Conservation (phyloP, 345 rosid genomes). For the Boechera retrofracta region DNA sequence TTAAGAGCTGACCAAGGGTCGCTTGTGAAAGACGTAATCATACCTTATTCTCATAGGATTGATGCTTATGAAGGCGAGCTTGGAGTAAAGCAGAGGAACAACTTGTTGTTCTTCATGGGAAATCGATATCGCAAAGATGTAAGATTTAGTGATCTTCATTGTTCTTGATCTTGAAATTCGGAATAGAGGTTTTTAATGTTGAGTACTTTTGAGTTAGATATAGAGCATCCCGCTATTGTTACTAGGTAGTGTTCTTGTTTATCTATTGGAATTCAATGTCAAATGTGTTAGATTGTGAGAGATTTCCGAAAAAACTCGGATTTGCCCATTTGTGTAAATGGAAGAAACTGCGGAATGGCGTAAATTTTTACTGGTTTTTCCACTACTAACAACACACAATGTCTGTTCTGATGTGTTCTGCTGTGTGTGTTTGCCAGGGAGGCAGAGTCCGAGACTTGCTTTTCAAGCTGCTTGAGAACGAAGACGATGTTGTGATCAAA, state of each 20-base stretch:
- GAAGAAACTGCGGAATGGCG: no score
- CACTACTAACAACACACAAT: not conserved
- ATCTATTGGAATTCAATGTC: slow-evolving; percentile 9
- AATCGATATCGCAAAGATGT: slow-evolving; percentile 87
- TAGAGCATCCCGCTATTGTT: not conserved
- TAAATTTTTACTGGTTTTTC: no score
- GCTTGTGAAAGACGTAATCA: slow-evolving; percentile 79
- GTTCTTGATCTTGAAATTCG: slow-evolving; percentile 11
- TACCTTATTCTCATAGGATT: slow-evolving; percentile 81
- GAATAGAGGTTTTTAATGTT: not conserved
- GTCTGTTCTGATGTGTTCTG: not conserved
- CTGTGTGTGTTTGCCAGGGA: slow-evolving; percentile 52
- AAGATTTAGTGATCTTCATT: slow-evolving; percentile 5
- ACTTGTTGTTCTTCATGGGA: slow-evolving; percentile 84
- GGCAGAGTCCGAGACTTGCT: slow-evolving; percentile 79
- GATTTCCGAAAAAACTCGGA: no score
- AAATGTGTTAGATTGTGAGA: not conserved
- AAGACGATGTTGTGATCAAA: slow-evolving; percentile 71
- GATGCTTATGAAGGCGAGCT: slow-evolving; percentile 66
- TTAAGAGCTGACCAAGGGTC: slow-evolving; percentile 82
- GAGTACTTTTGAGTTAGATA: slow-evolving; percentile 2
- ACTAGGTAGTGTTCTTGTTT: slow-evolving; percentile 17
- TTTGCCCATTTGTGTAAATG: not conserved
- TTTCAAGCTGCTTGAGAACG: slow-evolving; percentile 72
- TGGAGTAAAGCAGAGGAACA: slow-evolving; percentile 61